phyloP scores from a whole-genome alignment of 2,329 filamentous ascomycete genomes.

The Microthyrium microscopicum region DNA sequence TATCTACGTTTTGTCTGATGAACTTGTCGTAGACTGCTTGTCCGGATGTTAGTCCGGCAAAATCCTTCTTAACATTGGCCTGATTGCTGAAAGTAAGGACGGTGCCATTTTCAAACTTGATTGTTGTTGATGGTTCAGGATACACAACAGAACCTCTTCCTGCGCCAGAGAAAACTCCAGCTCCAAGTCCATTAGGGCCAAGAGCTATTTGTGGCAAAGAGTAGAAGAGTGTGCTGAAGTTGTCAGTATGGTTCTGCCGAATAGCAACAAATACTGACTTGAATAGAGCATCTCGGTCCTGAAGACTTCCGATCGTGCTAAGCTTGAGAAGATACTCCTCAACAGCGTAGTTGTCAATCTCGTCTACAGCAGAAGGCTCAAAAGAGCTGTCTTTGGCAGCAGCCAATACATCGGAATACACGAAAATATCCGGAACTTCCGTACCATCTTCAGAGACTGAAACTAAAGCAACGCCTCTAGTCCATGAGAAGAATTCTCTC shows the following conservation, averaged over 20 bases:
- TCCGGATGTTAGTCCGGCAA: conserved; percentile 25
- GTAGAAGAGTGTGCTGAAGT: conserved; percentile 31
- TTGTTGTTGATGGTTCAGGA: conserved; percentile 25
- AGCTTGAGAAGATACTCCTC: conserved; percentile 31
- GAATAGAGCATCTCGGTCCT: conserved; percentile 42
- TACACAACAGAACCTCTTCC: conserved; percentile 27
- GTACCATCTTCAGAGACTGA: conserved; percentile 45
- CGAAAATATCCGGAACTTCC: conserved; percentile 40
- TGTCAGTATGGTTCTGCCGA: no score
- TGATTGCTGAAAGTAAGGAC: conserved; percentile 24
- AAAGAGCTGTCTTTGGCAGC: conserved; percentile 24
- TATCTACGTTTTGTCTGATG: conserved; percentile 14
- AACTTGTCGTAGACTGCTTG: conserved; percentile 24
- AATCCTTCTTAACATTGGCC: conserved; percentile 24
- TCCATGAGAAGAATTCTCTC: conserved; percentile 33
- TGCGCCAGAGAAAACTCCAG: conserved; percentile 28
- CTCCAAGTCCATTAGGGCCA: conserved; percentile 22
- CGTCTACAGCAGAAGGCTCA: conserved; percentile 31
- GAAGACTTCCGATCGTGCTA: conserved; percentile 30
- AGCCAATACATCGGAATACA: conserved; percentile 30
- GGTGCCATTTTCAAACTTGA: conserved; percentile 30
- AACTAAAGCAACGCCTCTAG: conserved; percentile 33
- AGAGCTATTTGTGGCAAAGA: conserved; percentile 26
- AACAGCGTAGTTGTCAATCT: conserved; percentile 42
- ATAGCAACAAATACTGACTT: no score